Conservation (phyloP, 2,329 filamentous ascomycete species). For the Emmonsiellopsis sp. region DNA sequence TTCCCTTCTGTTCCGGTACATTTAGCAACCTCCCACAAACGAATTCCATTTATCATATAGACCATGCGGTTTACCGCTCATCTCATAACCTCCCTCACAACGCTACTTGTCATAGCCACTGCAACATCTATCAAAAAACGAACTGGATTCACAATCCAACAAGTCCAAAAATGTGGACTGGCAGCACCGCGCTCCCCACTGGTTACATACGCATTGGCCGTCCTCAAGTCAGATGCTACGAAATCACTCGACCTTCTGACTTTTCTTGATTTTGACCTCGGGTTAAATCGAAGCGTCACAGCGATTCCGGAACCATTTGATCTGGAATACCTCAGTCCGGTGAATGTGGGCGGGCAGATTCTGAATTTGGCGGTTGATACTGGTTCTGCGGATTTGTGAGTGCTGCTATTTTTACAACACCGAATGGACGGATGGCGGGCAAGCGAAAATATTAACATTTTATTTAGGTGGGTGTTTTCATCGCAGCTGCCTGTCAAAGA, state of each 20-base stretch:
- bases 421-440: background rate
- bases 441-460: constrained; percentile 11
- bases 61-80: background rate
- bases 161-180: background rate
- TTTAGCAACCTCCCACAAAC: no score
- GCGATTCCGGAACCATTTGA: constrained; percentile 43
- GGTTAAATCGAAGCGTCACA: constrained; percentile 9
- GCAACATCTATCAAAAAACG: constrained; percentile 7
- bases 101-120: constrained; percentile 1
- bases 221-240: background rate
- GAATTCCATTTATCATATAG: no score
- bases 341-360: constrained; percentile 54
- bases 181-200: background rate
- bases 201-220: background rate
- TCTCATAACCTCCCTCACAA: background rate
- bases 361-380: constrained; percentile 64
- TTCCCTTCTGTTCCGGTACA: no score
- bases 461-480: constrained; percentile 55
- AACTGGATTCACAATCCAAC: background rate
- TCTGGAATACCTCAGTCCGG: constrained; percentile 50
- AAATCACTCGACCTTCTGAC: background rate
- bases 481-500: constrained; percentile 43
- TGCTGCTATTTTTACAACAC: background rate
- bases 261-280: background rate
- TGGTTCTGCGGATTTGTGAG: constrained; percentile 57